Conservation (phyloP, 2,329 filamentous ascomycete genomes). For the Venturia carpophila region DNA sequence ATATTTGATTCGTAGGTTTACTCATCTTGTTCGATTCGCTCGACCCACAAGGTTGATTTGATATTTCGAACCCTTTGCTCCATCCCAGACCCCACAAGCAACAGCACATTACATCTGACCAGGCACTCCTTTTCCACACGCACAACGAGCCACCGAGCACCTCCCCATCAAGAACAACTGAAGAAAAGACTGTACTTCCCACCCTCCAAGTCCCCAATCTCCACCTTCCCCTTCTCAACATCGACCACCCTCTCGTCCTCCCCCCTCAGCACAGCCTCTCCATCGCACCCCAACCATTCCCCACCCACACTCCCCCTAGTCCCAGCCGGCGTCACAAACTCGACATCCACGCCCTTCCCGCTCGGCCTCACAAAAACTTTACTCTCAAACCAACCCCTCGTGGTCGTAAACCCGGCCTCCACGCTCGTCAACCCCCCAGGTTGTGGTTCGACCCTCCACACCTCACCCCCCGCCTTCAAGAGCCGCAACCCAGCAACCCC, state of each 20-base stretch:
- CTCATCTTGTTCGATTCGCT: too few species aligned
- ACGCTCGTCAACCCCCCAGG: conserved; percentile 37
- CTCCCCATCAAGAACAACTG: background rate
- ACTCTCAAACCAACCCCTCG: conserved; percentile 33
- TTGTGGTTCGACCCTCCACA: conserved; percentile 39
- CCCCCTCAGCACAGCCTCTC: background rate
- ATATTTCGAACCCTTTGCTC: too few species aligned
- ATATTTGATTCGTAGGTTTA: too few species aligned
- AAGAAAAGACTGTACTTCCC: background rate
- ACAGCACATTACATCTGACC: background rate
- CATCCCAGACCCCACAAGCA: too few species aligned
- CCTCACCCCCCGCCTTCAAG: conserved; percentile 31
- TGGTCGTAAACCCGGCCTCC: conserved; percentile 40
- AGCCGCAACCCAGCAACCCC: conserved; percentile 40
- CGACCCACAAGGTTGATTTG: too few species aligned
- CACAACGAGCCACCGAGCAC: background rate
- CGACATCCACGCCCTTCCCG: background rate
- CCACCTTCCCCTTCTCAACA: conserved; percentile 13
- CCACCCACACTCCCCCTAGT: background rate
- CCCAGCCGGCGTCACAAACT: background rate
- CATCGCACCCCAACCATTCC: background rate
- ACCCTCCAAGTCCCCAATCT: background rate
- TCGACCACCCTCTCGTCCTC: background rate
- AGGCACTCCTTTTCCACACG: background rate
- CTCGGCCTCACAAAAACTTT: background rate